Base-by-base conservation (phyloP, 176 grass and related monocot species). In the Melocanna baccifera region DNA sequence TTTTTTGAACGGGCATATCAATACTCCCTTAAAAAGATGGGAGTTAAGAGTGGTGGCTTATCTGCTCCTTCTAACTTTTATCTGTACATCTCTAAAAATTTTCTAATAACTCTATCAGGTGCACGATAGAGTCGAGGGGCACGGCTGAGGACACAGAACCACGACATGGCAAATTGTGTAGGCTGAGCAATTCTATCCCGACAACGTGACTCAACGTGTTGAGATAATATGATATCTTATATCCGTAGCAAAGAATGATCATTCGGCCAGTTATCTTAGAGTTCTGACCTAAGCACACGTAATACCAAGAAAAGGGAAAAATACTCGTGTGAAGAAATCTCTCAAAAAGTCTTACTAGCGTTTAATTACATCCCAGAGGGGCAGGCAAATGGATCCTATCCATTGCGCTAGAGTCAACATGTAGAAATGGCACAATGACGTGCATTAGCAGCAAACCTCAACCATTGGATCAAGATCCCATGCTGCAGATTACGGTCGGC, bases 1-100 rank as follows among this genome's bases (percentile, higher is more conserved):
- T n/a, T n/a, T n/a, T n/a, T n/a, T n/a, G n/a, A n/a, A n/a, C n/a
- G n/a, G n/a, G n/a, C n/a, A n/a, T n/a, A n/a, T n/a, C n/a, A n/a
- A n/a, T n/a, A n/a, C n/a, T n/a, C n/a, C n/a, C n/a, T 5, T 36
- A 36, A 36, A n/a, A 36, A 36, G 32, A 36, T n/a, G 4, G 34
- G 0, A 5, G 5, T 36, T 36, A 36, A 5, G 4, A 3, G 0
- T 5, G 34, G 34, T 36, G 4, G 34, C 0, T 36, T 4, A 36
- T 5, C 34, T 5, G 0, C 5, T 4, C 0, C 34, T 5, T 0
- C 5, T 0, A 36, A 36, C 4, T 36, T 36, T 5, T 36, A 0
- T 36, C n/a, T n/a, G n/a, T n/a, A n/a, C n/a, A n/a, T n/a, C n/a
- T 36, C 34, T 36, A 36, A 36, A 34, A 36, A 36, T 5, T 36